These are phyloP conservation scores for Pestalotiopsis fici DNA, from an alignment of 2,329 filamentous ascomycete species.

Conservation along the genomic window DNA sequence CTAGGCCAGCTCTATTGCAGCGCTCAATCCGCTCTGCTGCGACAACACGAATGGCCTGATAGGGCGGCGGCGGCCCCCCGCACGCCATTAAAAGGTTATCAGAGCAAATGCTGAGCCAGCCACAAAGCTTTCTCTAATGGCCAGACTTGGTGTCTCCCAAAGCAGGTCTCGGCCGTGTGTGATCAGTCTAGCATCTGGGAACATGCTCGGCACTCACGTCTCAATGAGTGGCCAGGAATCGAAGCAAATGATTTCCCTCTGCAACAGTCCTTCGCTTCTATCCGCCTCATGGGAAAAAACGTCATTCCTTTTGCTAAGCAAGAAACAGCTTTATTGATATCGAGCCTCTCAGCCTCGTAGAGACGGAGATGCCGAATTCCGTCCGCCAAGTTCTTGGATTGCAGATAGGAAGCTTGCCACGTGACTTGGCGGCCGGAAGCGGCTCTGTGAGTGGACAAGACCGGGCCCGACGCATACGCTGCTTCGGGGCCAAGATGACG, in stretches of 20 bases:
- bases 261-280: not conserved
- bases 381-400: not conserved
- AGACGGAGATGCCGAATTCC: not conserved
- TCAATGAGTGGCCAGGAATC: not conserved
- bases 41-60: not conserved
- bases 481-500: not conserved
- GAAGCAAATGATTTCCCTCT: not conserved
- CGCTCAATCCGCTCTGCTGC: not conserved
- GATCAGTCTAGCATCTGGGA: no score
- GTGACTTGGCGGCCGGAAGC: slow-evolving; percentile 1
- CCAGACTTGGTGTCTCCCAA: not conserved
- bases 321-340: not conserved
- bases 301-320: no score
- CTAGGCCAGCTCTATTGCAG: not conserved
- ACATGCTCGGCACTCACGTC: no score
- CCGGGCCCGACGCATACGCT: not conserved
- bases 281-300: not conserved
- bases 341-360: not conserved
- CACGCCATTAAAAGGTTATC: not conserved
- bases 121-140: not conserved
- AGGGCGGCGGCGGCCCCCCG: not conserved
- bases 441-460: not conserved
- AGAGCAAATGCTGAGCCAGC: not conserved
- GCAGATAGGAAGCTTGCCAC: not conserved
- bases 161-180: not conserved